A percentile compares a stretch with the other conserved stretches of the same genome.
phyloP scores from a whole-genome alignment of 805 yeast genomes.

The Candida rishiriensis region DNA sequence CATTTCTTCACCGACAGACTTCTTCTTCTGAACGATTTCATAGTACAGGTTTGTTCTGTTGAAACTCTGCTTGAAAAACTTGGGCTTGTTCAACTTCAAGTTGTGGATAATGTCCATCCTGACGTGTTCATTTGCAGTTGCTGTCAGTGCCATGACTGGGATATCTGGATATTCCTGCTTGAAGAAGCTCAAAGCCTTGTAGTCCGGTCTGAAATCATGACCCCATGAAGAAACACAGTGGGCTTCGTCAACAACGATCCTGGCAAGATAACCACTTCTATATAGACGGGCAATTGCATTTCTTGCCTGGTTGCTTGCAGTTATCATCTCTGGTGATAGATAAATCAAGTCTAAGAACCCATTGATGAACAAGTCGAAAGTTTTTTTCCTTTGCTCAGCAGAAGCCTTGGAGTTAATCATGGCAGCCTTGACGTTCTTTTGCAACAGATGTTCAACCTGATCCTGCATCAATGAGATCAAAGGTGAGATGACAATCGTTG shows the following conservation, averaged over 20 bases:
- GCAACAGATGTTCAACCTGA: constrained; percentile 78
- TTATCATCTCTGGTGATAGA: constrained; percentile 92
- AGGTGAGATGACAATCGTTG: constrained; percentile 91
- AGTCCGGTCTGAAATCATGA: constrained; percentile 96
- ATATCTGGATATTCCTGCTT: constrained; percentile 69
- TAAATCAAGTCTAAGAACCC: constrained; percentile 76
- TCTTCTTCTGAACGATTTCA: constrained; percentile 65
- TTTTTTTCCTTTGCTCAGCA: constrained; percentile 55
- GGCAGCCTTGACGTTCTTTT: constrained; percentile 70
- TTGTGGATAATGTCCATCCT: constrained; percentile 81
- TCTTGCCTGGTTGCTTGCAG: constrained; percentile 65
- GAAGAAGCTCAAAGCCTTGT: constrained; percentile 72
- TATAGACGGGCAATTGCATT: constrained; percentile 56
- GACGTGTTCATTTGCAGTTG: constrained; percentile 92
- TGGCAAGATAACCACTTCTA: constrained; percentile 55
- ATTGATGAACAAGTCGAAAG: constrained; percentile 54
- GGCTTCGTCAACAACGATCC: constrained; percentile 94
- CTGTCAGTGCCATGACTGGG: constrained; percentile 95
- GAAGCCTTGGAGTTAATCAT: constrained; percentile 81
- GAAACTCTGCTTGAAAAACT: constrained; percentile 81
- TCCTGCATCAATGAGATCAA: constrained; percentile 96
- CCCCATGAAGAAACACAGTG: constrained; percentile 99
- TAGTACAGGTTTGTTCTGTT: constrained; percentile 83
- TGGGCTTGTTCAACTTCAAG: constrained; percentile 55
- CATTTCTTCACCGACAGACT: constrained; percentile 54